Base-by-base conservation (phyloP, 1,139 yeast genomes). In the Debaryomyces psychrophilus region DNA sequence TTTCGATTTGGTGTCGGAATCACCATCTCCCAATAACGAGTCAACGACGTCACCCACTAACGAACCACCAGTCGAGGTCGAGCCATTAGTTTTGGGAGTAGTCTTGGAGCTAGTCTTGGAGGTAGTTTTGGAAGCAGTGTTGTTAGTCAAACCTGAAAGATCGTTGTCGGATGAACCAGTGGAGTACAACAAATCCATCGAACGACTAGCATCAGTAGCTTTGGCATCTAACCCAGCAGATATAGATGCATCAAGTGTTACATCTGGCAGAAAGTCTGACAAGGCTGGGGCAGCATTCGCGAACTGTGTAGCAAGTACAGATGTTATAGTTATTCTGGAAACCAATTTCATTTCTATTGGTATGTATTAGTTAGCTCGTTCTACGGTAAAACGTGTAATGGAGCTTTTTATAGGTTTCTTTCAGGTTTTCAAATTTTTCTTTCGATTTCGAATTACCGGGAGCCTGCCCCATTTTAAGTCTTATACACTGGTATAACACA, bases 191-290 rank as follows among this genome's bases (percentile, higher is more conserved):
- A 33, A 33, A 33, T 33, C 23, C 7, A 33, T 20, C 25, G 54
- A 23, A 22, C 52, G 15, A 37, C 43, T 45, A 23, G 49, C 37
- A 25, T 45, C 35, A 31, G 47, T 37, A 14, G 48, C 34, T 8
- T 31, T 20, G 8, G 40, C 15, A 14, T 47, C 28, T 8, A 37
- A 14, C 8, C 11, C 54, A 37, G 57, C 50, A 14, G 37, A 14
- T 12, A 28, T 18, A 6, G 58, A 52, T 44, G 51, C 55, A 46
- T 60, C 47, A 14, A 60, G 50, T 12, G 65, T 54, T 39, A 65
- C 54, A 15, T 55, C 51, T 25, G 59, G 54, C 20, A 62, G 54
- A 35, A 65, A 52, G 8, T 60, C 67, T 15, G 68, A 61, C 11
- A 33, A 11, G 9, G 44, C 38, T 37, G 44, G 44, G 8, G 43